Conservation (phyloP, 2,329 filamentous ascomycete species). For the Botrytis paeoniae region DNA sequence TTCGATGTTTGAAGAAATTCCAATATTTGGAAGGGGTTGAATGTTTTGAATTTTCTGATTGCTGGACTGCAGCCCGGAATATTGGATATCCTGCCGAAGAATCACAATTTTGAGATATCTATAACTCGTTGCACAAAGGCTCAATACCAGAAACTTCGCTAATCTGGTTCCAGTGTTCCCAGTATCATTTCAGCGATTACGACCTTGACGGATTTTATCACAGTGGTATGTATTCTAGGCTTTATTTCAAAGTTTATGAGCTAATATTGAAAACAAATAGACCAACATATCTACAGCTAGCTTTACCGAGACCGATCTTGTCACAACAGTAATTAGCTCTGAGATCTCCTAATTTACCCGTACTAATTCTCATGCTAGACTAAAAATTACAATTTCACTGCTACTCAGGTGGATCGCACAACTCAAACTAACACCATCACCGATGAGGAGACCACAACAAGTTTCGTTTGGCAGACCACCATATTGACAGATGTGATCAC, state of each 20-base stretch:
- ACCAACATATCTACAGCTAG: constrained; percentile 8
- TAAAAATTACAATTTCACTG: constrained; percentile 16
- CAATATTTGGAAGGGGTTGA: not conserved
- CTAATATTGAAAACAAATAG: not conserved
- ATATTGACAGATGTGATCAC: constrained; percentile 21
- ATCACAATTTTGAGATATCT: not conserved
- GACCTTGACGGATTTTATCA: constrained; percentile 1
- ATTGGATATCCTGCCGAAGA: not conserved
- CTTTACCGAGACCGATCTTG: not conserved
- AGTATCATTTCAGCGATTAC: constrained; percentile 9
- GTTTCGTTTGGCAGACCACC: constrained; percentile 17
- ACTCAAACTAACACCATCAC: constrained; percentile 16
- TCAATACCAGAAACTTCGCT: not conserved
- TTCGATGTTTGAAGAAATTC: not conserved
- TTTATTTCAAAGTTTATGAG: not conserved
- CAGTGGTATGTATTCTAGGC: not conserved
- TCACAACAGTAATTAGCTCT: not conserved
- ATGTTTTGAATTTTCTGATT: rapidly evolving
- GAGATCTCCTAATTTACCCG: too few species aligned
- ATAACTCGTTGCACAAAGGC: not conserved
- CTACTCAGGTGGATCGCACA: constrained; percentile 4
- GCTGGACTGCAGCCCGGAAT: not conserved
- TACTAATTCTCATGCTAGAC: not conserved
- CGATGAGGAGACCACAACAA: constrained; percentile 17
- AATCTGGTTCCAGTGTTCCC: not conserved